A percentile compares a stretch with the other conserved stretches of the same genome.
These are phyloP conservation scores for thale cress (Arabidopsis thaliana) DNA, from an alignment of 345 rosid genomes.

Conservation along the genomic window DNA sequence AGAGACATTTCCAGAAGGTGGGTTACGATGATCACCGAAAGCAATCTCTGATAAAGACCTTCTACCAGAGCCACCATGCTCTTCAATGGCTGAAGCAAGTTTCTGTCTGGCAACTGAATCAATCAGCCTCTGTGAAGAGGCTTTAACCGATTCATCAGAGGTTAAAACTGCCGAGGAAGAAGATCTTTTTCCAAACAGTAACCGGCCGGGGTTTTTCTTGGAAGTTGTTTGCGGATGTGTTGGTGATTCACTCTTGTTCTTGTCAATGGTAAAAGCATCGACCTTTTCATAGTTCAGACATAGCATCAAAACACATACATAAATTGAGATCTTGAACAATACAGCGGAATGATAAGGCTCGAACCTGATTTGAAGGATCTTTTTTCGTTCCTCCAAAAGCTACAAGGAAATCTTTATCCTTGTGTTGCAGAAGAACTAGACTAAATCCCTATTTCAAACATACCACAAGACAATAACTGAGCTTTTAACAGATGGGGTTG, in stretches of 20 bases:
- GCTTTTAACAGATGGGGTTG: conserved; percentile 7
- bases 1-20: conserved; percentile 75
- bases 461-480: conserved; percentile 16
- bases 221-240: conserved; percentile 53
- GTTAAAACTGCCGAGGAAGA: conserved; percentile 55
- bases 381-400: conserved; percentile 91
- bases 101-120: conserved; percentile 68
- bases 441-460: conserved; percentile 75
- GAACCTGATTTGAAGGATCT: conserved; percentile 95
- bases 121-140: conserved; percentile 65
- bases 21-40: conserved; percentile 58
- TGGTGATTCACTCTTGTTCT: conserved; percentile 69
- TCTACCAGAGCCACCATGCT: conserved; percentile 86
- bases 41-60: conserved; percentile 84
- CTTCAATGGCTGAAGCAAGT: conserved; percentile 81
- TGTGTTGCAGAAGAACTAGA: conserved; percentile 83
- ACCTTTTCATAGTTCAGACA: conserved; percentile 56
- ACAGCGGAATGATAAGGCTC: conserved; percentile 28
- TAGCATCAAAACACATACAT: conserved; percentile 1
- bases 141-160: conserved; percentile 56
- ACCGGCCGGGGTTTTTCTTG: conserved; percentile 57
- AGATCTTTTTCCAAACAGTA: conserved; percentile 59
- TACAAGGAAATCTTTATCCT: conserved; percentile 90
- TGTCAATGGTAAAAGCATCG: conserved; percentile 75
- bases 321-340: background rate